Evolutionary conservation across 495 filamentous ascomycete species (phyloP).

Genomic region (Penicillium bovifimosum): DNA sequence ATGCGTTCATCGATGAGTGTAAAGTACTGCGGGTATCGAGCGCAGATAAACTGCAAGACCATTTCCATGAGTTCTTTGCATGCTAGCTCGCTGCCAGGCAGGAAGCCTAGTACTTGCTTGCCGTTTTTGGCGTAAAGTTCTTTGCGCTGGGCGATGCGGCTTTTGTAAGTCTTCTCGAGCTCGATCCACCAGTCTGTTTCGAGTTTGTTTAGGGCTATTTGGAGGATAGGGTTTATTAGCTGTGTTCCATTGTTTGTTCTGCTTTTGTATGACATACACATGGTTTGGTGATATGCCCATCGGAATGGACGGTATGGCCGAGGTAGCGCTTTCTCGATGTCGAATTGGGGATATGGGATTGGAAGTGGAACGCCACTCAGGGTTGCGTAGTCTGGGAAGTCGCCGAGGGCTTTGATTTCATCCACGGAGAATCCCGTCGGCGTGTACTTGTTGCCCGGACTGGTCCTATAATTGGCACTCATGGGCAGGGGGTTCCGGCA

Average conservation of each 20-base stretch:
- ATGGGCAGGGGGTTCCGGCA: constrained; percentile 37
- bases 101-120: constrained; percentile 55
- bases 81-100: constrained; percentile 75
- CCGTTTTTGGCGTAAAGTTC: constrained; percentile 62
- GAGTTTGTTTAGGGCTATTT: constrained; percentile 67
- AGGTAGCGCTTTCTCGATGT: constrained; percentile 59
- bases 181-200: constrained; percentile 92
- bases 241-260: background rate
- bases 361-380: constrained; percentile 78
- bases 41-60: constrained; percentile 70
- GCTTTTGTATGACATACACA: constrained; percentile 59
- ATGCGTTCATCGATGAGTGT: constrained; percentile 52
- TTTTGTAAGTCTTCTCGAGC: constrained; percentile 69
- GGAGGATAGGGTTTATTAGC: background rate
- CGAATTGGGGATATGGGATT: constrained; percentile 55
- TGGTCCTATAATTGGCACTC: constrained; percentile 36
- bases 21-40: constrained; percentile 79
- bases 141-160: constrained; percentile 66
- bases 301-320: constrained; percentile 75
- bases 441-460: constrained; percentile 42
- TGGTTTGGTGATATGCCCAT: constrained; percentile 89
- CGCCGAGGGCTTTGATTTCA: constrained; percentile 68
- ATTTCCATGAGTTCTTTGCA: constrained; percentile 93
- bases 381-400: constrained; percentile 77
- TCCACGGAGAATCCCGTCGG: constrained; percentile 57